A percentile compares a stretch with the other conserved stretches of the same genome.
These are phyloP conservation scores for Babesia divergens DNA, from an alignment of 169 alveolate species.

Conservation along the genomic window DNA sequence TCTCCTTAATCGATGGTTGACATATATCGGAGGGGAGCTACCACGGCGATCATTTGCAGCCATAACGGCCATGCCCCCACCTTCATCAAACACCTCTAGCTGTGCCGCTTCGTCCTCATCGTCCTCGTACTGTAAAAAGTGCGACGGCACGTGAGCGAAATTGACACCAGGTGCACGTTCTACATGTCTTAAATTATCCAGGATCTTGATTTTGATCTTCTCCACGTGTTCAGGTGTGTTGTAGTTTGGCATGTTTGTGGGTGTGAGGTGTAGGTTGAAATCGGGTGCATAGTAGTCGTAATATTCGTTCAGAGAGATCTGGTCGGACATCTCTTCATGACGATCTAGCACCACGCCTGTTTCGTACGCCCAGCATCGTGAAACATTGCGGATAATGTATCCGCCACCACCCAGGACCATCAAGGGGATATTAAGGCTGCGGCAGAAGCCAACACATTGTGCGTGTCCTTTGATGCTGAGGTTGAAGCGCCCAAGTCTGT, in stretches of 20 bases:
- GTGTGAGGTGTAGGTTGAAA: constrained; percentile 90
- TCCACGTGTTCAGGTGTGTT: constrained; percentile 93
- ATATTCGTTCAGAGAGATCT: constrained; percentile 92
- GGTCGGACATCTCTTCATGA: constrained; percentile 86
- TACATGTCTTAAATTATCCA: constrained; percentile 89
- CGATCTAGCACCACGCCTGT: constrained; percentile 92
- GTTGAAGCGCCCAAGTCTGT: constrained; percentile 95
- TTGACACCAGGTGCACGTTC: constrained; percentile 95
- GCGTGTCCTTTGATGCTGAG: constrained; percentile 97
- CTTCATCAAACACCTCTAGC: constrained; percentile 69
- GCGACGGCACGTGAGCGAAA: constrained; percentile 87
- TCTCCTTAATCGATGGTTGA: constrained; percentile 68
- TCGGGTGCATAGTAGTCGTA: constrained; percentile 96
- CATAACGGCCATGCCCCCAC: constrained; percentile 69
- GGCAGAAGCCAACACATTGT: constrained; percentile 92
- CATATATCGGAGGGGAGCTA: constrained; percentile 34
- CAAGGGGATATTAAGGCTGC: constrained; percentile 89
- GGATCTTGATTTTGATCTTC: constrained; percentile 84
- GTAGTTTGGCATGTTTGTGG: constrained; percentile 88
- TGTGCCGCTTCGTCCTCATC: constrained; percentile 71
- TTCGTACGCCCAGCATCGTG: constrained; percentile 99
- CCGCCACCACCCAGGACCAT: constrained; percentile 97
- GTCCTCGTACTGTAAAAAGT: constrained; percentile 78
- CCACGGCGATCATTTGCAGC: constrained; percentile 29
- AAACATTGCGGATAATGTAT: constrained; percentile 97